Base-by-base conservation (phyloP, 768 basidiomycete species). In the Kwoniella sp. region DNA sequence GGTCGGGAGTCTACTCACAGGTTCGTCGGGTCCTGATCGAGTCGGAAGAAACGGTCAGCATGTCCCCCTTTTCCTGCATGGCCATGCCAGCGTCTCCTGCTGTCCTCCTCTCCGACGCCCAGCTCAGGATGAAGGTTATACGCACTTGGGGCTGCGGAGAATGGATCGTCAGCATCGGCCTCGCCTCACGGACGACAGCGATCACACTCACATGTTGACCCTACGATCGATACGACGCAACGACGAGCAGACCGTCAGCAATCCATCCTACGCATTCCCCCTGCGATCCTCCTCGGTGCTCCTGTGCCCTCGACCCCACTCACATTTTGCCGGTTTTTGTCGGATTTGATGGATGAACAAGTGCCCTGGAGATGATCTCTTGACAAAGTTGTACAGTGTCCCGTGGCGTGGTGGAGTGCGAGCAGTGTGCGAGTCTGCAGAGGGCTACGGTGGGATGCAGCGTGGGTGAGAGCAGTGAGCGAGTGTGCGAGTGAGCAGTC, bases 1-100 rank as follows among this genome's bases (percentile, higher is more conserved):
- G 31, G 11, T 27, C 39, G 36, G 41, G 29, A 15, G 39, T 46
- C 9, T 64, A 81, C 89, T 85, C 77, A 91, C 90, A 95, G 69
- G 92, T 96, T 78, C 90, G 83, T 79, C 92, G 89, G 71, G 91
- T 95, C 80, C 90, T 85, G 62, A 20, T 33, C 19, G 37, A 56
- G 46, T 36, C 43, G 53, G 31, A 22, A 32, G 17, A 46, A 37
- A 9, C 38, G 10, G 53, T 55, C 27, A 58, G 60, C 51, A 44
- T 58, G 20, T 28, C 12, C 22, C 29, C 37, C 49, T 28, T 25
- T n/a, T 42, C 15, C 34, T 5, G 15, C 34, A 14, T 6, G 9
- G 15, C 5, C 37, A 19, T 38, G 34, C 37, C 19, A 19, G 7
- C 49, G 44, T 42, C 40, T 40, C 14, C 22, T 34, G 26, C 26